phyloP scores from a whole-genome alignment of 2,329 filamentous ascomycete species.

The Endothia cerciana region DNA sequence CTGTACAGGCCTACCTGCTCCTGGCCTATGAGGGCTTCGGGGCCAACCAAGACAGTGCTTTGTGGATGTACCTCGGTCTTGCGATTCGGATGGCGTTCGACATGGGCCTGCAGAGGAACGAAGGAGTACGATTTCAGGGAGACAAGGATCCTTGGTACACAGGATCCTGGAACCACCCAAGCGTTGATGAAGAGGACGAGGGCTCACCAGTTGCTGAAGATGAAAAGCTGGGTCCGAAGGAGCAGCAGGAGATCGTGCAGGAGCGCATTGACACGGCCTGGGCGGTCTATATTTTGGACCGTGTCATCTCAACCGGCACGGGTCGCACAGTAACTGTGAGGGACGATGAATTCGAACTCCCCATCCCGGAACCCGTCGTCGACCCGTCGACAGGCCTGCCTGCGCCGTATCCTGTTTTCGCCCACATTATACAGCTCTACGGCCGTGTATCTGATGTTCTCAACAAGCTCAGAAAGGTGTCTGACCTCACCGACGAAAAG shows the following conservation, averaged over 20 bases:
- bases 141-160: conserved; percentile 55
- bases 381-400: conserved; percentile 70
- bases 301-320: conserved; percentile 85
- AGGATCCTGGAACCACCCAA: conserved; percentile 47
- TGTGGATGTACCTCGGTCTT: conserved; percentile 93
- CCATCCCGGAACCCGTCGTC: conserved; percentile 59
- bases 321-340: conserved; percentile 82
- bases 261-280: conserved; percentile 88
- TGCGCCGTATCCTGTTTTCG: conserved; percentile 76
- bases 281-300: conserved; percentile 86
- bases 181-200: conserved; percentile 28
- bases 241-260: conserved; percentile 71
- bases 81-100: conserved; percentile 84
- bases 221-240: conserved; percentile 46
- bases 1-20: conserved; percentile 80
- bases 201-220: conserved; percentile 34
- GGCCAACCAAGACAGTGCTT: conserved; percentile 81
- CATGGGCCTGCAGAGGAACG: conserved; percentile 79
- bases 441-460: conserved; percentile 82
- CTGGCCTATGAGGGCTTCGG: conserved; percentile 91
- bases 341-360: conserved; percentile 83
- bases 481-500: conserved; percentile 76
- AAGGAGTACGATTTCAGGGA: conserved; percentile 69
- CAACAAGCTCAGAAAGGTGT: conserved; percentile 75
- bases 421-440: conserved; percentile 84